Evolutionary conservation across 139 green algal species (phyloP), one percentile per base, ranked within the genome.

Genomic region (Closterium sp.): DNA sequence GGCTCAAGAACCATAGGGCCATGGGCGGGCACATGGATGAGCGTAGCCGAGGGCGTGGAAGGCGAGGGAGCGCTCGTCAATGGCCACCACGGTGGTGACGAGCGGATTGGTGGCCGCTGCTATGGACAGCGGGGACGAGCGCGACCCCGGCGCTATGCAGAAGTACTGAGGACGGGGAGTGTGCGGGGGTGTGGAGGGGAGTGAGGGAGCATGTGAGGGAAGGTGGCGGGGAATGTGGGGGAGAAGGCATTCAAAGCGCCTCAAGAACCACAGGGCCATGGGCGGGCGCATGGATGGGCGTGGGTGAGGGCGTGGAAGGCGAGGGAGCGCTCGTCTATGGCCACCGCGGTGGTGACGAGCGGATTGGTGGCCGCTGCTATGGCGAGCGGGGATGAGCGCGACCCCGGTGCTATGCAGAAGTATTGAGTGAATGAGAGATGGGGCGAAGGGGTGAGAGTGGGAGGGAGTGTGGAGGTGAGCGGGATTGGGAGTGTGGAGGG

Each of bases 291-390:
- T 50, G 38, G 38, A 50, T 50, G 92, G 30, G 84, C 91, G 90
- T 96, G 97, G 28, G 98, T 98, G 10, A 99, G 91, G 0, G 98
- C 98, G 96, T 97, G 98, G 94, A 99, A 99, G 1, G 95, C 98
- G n/a, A 99, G 96, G 4, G 96, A 98, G 86, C 98, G 97, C 95
- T 99, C 98, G 92, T 99, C 98, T 38, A 99, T 97, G 96, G 97
- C 98, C 0, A 97, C 95, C 86, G 97, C 96, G 27, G 98, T 91
- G 2, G 93, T 94, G 0, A 96, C 97, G n/a, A 96, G 95, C 0
- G 97, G 96, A 92, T 99, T 97, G 84, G 91, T 88, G 10, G 97
- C 97, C 9, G 97, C 95, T 17, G 98, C 98, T 70, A 97, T 91
- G 0, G 97, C 96, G 19, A 99, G 96, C 1, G 98, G 97, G 0